Base-by-base conservation (phyloP, 2,329 filamentous ascomycete species). In the Ascochyta pisi region DNA sequence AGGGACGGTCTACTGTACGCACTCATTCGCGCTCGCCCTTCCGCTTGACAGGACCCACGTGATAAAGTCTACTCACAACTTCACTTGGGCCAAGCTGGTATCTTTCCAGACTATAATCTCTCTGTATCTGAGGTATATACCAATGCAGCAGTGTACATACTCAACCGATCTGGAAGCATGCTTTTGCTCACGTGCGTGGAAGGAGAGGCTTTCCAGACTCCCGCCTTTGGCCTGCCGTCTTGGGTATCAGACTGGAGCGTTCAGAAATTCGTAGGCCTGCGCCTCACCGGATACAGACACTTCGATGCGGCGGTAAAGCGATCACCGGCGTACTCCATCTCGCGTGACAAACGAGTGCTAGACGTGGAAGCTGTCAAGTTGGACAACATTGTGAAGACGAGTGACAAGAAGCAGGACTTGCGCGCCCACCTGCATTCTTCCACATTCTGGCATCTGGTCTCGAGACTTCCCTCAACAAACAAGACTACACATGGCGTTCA, bases 41-140 rank as follows among this genome's bases (percentile, higher is more conserved):
- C 54, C 8, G 15, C 41, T 2, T 65, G 54, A 34, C 45, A 55
- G 19, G 58, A 67, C 33, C 52, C 58, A 4, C 42, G 62, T 16
- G 63, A 67, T 26, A 67, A 66, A 29, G 59, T 67, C 3, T 67
- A 61, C 35, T 61, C 62, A 2, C 59, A 58, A 12, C 58, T 66
- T 6, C 47, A 51, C 6, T 45, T 68, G 10, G 56, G 55, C 7
- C 24, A 50, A 5, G 59, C 50, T 4, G 16, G 48, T 9, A 60
- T 62, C 10, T 39, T 50, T 9, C 61, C 61, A 7, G 51, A 60
- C 37, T 64, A 65, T 27, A 31, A 42, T 4, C 19, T 19, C 26
- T 31, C 55, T 2, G 38, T 54, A 1, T 19, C 44, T 9, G 58
- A 61, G 3, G 59, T 60, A 7, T 68, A 64, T 24, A 55, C 53